phyloP scores from a whole-genome alignment of 768 basidiomycete species.

The Tylopilus sp. region DNA sequence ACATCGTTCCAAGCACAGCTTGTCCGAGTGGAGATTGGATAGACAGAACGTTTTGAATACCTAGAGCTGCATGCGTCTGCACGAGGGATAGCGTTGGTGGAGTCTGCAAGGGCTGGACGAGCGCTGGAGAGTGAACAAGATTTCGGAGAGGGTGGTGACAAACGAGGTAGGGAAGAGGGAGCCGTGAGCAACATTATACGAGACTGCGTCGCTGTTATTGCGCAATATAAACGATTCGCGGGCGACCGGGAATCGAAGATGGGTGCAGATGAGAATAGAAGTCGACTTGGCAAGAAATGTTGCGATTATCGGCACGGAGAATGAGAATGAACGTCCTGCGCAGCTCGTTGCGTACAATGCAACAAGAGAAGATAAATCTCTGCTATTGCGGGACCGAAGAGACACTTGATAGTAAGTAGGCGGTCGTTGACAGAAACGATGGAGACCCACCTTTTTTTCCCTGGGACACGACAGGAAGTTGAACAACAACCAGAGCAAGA shows the following conservation, averaged over 20 bases:
- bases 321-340: constrained; percentile 32
- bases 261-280: constrained; percentile 10
- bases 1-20: constrained; percentile 9
- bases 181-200: constrained; percentile 20
- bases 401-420: constrained; percentile 2
- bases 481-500: constrained; percentile 22
- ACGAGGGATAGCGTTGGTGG: constrained; percentile 22
- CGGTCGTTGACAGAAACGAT: not conserved
- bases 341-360: constrained; percentile 20
- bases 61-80: constrained; percentile 1
- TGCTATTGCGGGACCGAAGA: not conserved
- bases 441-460: constrained; percentile 20
- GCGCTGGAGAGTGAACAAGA: not conserved
- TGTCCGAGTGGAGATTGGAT: constrained; percentile 15
- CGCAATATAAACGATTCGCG: constrained; percentile 8
- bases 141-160: not conserved
- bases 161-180: constrained; percentile 2
- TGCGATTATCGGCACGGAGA: constrained; percentile 21
- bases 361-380: constrained; percentile 4
- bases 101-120: constrained; percentile 23
- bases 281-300: constrained; percentile 11
- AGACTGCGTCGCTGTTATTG: constrained; percentile 5
- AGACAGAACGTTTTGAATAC: constrained; percentile 9
- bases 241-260: constrained; percentile 5
- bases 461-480: constrained; percentile 22